A percentile compares a stretch with the other conserved stretches of the same genome.
These are phyloP conservation scores for Acanthamoeba sp. DNA, from an alignment of 208 protist species.

Conservation along the genomic window DNA sequence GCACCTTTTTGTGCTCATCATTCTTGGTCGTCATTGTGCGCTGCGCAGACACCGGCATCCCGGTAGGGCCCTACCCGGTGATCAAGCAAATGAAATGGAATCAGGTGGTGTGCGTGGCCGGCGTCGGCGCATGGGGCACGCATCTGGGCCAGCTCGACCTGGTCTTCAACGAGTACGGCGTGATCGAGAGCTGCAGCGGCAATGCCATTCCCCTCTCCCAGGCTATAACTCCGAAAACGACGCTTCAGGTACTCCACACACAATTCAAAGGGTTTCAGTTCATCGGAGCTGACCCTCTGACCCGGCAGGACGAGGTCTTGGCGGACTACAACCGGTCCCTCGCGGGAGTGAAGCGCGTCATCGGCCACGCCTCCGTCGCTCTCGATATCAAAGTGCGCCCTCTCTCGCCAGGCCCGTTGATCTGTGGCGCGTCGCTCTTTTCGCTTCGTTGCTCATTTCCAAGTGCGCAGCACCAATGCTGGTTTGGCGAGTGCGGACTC, in stretches of 20 bases:
- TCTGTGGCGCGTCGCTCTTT: too few relatives aligned
- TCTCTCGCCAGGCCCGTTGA: too few relatives aligned
- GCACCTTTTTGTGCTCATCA: neutral
- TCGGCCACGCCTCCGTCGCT: neutral
- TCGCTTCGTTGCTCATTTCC: neutral
- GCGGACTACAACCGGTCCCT: neutral
- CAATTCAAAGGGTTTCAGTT: too few relatives aligned
- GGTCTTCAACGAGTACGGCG: slow-evolving; percentile 31
- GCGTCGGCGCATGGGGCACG: slow-evolving; percentile 21
- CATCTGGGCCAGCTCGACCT: slow-evolving; percentile 49
- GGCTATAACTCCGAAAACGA: neutral
- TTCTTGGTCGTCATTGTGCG: neutral
- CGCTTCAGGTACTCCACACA: neutral
- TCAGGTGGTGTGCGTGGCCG: slow-evolving; percentile 31
- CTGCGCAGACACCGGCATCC: neutral
- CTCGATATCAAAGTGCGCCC: neutral
- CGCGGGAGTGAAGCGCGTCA: neutral
- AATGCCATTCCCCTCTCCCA: slow-evolving; percentile 26
- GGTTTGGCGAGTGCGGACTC: slow-evolving; percentile 50
- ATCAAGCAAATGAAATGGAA: neutral
- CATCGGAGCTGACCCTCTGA: too few relatives aligned
- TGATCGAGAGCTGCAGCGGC: neutral
- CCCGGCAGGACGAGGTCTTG: neutral
- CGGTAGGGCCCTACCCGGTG: neutral
- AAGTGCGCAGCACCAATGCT: neutral